Evolutionary conservation across 805 yeast species (phyloP).

Genomic region (Ogataea pignaliae): DNA sequence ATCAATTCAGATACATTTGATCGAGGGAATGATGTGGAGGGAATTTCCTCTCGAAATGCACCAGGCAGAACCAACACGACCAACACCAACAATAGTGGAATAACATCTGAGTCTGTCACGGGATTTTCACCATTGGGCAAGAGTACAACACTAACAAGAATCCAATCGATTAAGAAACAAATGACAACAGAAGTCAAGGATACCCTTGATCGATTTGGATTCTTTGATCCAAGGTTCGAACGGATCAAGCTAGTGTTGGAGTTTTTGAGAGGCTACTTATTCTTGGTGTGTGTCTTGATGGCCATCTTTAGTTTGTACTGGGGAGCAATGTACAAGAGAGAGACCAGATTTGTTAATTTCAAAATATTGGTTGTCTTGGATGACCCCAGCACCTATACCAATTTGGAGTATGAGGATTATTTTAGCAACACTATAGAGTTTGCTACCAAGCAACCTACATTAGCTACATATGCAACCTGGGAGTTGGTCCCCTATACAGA

Average conservation of each 20-base stretch:
- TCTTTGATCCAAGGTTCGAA: slow-evolving; percentile 24
- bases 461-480: slow-evolving; percentile 15
- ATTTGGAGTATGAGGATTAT: slow-evolving; percentile 28
- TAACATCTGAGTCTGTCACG: no score
- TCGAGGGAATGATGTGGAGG: no score
- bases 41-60: no score
- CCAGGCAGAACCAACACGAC: no score
- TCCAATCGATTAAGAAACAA: slow-evolving; percentile 11
- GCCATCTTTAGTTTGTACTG: slow-evolving; percentile 38
- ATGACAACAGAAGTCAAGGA: slow-evolving; percentile 18
- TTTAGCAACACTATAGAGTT: slow-evolving; percentile 21
- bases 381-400: slow-evolving; percentile 5
- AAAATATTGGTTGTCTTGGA: slow-evolving; percentile 31
- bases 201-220: slow-evolving; percentile 19
- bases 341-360: slow-evolving; percentile 26
- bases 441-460: slow-evolving; percentile 15
- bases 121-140: background rate
- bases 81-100: no score
- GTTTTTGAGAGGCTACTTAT: slow-evolving; percentile 21
- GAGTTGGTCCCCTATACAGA: slow-evolving; percentile 22
- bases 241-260: slow-evolving; percentile 7
- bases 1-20: no score
- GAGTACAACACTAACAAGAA: slow-evolving; percentile 5
- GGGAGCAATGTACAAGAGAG: slow-evolving; percentile 36
- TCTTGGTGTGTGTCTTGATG: slow-evolving; percentile 34